Conservation (phyloP, 805 yeast species). For the Saccharomycopsis malanga region DNA sequence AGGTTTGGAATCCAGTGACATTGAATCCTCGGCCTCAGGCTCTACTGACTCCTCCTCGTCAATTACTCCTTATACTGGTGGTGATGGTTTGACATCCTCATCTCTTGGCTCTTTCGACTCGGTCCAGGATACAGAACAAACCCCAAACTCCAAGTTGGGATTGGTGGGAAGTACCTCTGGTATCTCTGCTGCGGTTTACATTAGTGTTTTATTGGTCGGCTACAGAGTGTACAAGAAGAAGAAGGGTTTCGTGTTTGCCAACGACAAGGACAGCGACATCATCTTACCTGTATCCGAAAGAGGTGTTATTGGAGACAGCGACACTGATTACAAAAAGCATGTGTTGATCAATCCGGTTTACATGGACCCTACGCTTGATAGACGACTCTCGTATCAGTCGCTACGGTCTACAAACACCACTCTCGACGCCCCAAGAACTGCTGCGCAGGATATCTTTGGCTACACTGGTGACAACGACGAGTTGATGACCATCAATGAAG, state of each 20-base stretch:
- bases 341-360: conserved; percentile 19
- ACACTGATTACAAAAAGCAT: conserved; percentile 5
- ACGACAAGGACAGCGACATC: conserved; percentile 18
- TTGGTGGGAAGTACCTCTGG: conserved; percentile 36
- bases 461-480: conserved; percentile 1
- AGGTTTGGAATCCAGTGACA: conserved; percentile 23
- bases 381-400: conserved; percentile 20
- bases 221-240: conserved; percentile 27
- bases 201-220: conserved; percentile 25
- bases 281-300: conserved; percentile 20
- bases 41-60: conserved; percentile 16
- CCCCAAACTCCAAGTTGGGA: conserved; percentile 28
- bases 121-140: conserved; percentile 26
- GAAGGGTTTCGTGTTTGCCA: conserved; percentile 19
- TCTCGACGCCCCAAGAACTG: no score
- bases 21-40: conserved; percentile 3
- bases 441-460: not conserved
- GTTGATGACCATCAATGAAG: conserved; percentile 4
- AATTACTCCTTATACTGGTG: no score
- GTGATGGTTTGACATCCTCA: conserved; percentile 22
- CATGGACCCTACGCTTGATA: conserved; percentile 6
- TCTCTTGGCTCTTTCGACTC: conserved; percentile 20
- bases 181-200: conserved; percentile 22
- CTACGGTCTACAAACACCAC: conserved; percentile 15
- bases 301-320: not conserved